Base-by-base conservation (phyloP, 2,329 filamentous ascomycete genomes). In the Penicillium sp. region DNA sequence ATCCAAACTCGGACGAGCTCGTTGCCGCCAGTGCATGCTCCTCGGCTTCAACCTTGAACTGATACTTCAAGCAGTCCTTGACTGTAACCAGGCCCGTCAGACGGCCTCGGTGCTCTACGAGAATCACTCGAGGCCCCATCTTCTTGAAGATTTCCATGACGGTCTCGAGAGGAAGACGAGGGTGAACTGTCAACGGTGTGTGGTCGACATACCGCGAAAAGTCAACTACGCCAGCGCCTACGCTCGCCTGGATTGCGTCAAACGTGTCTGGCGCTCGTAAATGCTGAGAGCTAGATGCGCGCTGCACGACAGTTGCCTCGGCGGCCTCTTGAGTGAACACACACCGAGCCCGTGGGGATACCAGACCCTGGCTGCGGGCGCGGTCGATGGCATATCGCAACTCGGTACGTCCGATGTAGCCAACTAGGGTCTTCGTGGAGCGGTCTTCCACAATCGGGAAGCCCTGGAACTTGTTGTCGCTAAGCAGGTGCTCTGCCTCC, bases 61-160 rank as follows among this genome's bases (percentile, higher is more conserved):
- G 94, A 71, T 96, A 98, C 74, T 95, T 96, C 56, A 99, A 80
- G 67, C 95, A 98, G 74, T 99, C 95, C 75, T 99, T 99, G 62
- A 97, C 90, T 0, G 95, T 99, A 0, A 99, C 91, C 0, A 99
- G 82, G 0, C 95, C 95, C 0, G 85, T 86, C 2, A 99, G 83
- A 51, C 86, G 86, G 14, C 95, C 95, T 59, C 91, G 89, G 72
- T 96, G 89, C 75, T 99, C 95, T 40, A 97, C 89, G 3, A 99
- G 83, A 51, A 99, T 94, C 6, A 97, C 92, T 1, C 95, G 86
- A 0, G 94, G 95, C 0, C 95, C 95, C 73, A 99, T 96, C 79
- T 98, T 99, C 75, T 94, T 94, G 81, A 99, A 99, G 11, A 99
- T 83, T 72, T 99, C 95, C 92, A 99, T 97, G 35, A 96, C 94